Percentiles rank a stretch among this genome's conserved stretches.
phyloP scores from a whole-genome alignment of 495 filamentous ascomycete genomes.

The Aspergillus nidulans region DNA sequence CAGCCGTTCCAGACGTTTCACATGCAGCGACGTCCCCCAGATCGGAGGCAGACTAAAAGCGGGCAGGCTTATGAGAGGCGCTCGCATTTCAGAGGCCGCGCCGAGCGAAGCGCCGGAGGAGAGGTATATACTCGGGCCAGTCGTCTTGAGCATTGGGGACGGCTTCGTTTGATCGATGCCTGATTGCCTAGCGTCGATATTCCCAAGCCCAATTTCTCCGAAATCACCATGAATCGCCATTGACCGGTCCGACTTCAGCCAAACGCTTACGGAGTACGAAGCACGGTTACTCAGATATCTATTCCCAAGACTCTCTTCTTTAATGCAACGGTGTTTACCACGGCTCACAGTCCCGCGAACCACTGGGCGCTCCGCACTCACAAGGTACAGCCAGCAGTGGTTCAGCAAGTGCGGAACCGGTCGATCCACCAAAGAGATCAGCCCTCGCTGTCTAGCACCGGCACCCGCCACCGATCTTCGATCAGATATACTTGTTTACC shows the following conservation, averaged over 20 bases:
- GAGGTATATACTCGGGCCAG: background rate
- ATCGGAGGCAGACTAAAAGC: background rate
- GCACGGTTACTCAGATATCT: too few species aligned
- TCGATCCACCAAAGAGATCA: background rate
- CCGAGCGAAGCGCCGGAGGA: background rate
- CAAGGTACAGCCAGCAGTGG: too few species aligned
- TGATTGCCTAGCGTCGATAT: conserved; percentile 11
- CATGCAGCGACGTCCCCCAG: conserved; percentile 6
- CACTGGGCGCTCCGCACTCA: too few species aligned
- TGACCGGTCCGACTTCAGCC: conserved; percentile 15
- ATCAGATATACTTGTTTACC: background rate
- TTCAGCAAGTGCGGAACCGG: background rate
- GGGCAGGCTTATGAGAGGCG: background rate
- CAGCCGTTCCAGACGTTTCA: conserved; percentile 1
- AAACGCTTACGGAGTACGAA: background rate
- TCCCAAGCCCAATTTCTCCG: too few species aligned
- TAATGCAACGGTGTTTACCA: too few species aligned
- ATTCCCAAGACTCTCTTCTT: too few species aligned
- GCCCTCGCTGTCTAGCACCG: background rate
- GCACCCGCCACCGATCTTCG: background rate
- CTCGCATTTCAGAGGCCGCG: background rate
- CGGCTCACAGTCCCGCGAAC: too few species aligned
- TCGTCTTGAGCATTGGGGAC: background rate
- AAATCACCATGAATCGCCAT: background rate
- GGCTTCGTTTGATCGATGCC: conserved; percentile 10